Percentiles rank a stretch among this genome's conserved stretches.
Conservation (phyloP, 73 alveolate species). For the Uronychia setigera region DNA sequence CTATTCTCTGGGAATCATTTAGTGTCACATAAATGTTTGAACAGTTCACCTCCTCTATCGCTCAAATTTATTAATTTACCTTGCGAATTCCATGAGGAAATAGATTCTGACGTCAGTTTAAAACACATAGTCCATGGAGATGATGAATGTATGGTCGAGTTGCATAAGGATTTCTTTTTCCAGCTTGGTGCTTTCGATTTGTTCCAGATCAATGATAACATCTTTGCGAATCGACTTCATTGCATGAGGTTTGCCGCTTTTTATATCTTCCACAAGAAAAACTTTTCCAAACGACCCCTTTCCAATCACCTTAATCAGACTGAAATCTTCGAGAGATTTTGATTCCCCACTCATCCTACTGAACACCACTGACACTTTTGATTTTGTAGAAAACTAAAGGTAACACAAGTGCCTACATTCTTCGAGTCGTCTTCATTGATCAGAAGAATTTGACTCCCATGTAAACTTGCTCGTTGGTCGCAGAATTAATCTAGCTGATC, state of each 20-base stretch:
- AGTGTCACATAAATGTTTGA: conserved; percentile 81
- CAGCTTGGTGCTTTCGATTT: conserved; percentile 75
- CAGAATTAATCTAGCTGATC: conserved; percentile 17
- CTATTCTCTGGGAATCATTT: conserved; percentile 83
- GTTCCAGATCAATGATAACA: conserved; percentile 85
- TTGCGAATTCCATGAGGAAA: conserved; percentile 86
- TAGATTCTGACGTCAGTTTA: conserved; percentile 87
- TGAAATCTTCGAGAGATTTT: conserved; percentile 64
- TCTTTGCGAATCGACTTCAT: conserved; percentile 91
- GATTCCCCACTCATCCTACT: conserved; percentile 3
- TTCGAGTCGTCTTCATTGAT: conserved; percentile 1
- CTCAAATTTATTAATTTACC: conserved; percentile 7
- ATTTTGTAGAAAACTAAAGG: background rate
- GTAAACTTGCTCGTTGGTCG: conserved; percentile 14
- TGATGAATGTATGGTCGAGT: conserved; percentile 91
- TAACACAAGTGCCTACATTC: background rate
- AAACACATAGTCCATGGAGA: conserved; percentile 86
- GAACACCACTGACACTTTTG: background rate
- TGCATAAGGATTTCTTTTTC: conserved; percentile 87
- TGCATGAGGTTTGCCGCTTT: conserved; percentile 80
- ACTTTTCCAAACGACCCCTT: conserved; percentile 95
- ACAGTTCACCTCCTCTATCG: conserved; percentile 94
- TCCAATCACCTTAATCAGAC: conserved; percentile 71
- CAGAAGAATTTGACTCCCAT: conserved; percentile 2
- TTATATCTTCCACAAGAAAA: conserved; percentile 73